These are phyloP conservation scores for Aureobasidium sp. DNA, from an alignment of 2,329 filamentous ascomycete species.

Conservation along the genomic window DNA sequence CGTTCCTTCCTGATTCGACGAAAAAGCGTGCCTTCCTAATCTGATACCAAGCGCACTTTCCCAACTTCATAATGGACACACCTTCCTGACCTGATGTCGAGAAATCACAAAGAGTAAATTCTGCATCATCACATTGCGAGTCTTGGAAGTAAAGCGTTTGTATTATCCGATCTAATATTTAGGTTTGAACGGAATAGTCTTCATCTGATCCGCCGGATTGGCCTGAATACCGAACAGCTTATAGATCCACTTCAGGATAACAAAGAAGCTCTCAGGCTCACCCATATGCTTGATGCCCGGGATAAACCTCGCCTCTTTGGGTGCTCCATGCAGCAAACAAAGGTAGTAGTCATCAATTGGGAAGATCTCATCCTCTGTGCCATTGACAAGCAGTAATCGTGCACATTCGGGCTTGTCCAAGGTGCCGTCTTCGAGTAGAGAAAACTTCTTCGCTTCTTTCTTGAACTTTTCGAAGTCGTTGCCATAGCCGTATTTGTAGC, in stretches of 20 bases:
- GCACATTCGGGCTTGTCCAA: slow-evolving; percentile 44
- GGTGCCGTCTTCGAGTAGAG: slow-evolving; percentile 49
- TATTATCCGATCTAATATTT: slow-evolving; percentile 32
- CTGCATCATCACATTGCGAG: neutral
- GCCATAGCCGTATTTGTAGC: slow-evolving; percentile 43
- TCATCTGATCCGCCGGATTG: slow-evolving; percentile 39
- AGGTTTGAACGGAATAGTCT: slow-evolving; percentile 40
- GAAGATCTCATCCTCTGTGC: slow-evolving; percentile 55
- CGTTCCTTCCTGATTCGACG: too few species aligned
- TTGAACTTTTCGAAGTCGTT: slow-evolving; percentile 41
- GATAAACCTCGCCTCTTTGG: slow-evolving; percentile 47
- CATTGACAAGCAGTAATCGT: slow-evolving; percentile 50
- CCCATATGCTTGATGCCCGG: slow-evolving; percentile 44
- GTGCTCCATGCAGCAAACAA: slow-evolving; percentile 45
- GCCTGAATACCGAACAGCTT: slow-evolving; percentile 39
- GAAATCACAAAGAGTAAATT: too few species aligned
- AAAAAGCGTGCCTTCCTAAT: too few species aligned
- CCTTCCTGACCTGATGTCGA: too few species aligned
- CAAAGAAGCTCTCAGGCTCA: slow-evolving; percentile 43
- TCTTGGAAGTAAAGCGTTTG: neutral
- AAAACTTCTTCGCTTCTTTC: slow-evolving; percentile 45
- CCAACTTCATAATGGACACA: too few species aligned
- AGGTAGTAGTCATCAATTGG: slow-evolving; percentile 55
- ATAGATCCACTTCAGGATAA: slow-evolving; percentile 45
- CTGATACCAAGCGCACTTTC: too few species aligned